phyloP scores from a whole-genome alignment of 352 stramenopile species.

The Plasmopara halstedii region DNA sequence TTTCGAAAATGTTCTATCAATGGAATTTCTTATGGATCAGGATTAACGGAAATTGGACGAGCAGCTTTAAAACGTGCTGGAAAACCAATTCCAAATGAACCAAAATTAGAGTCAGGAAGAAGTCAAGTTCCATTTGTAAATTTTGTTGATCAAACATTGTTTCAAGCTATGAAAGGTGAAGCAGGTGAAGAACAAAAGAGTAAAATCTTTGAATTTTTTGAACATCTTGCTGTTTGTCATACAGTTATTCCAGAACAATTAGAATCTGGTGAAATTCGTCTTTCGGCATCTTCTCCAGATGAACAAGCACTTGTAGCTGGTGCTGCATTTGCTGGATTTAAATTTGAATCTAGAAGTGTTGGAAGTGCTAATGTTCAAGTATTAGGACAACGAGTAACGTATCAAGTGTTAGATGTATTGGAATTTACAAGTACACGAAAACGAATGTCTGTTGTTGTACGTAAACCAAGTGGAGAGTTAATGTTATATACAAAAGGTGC shows the following conservation, averaged over 20 bases:
- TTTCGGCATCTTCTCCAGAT: constrained; percentile 77
- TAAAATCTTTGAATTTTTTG: constrained; percentile 72
- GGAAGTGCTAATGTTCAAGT: constrained; percentile 43
- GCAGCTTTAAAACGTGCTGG: constrained; percentile 49
- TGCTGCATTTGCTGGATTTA: constrained; percentile 59
- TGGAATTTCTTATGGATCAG: constrained; percentile 85
- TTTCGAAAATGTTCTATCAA: constrained; percentile 93
- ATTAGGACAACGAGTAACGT: constrained; percentile 37
- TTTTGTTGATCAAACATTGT: constrained; percentile 61
- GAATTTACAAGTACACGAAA: constrained; percentile 78
- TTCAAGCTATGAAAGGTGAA: constrained; percentile 51
- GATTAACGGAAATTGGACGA: constrained; percentile 73
- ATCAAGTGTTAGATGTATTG: constrained; percentile 62
- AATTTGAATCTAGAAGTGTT: constrained; percentile 55
- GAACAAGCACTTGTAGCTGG: constrained; percentile 79
- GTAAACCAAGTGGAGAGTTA: constrained; percentile 41
- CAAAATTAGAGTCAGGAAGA: constrained; percentile 46
- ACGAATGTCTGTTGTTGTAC: constrained; percentile 69
- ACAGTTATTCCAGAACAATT: constrained; percentile 72
- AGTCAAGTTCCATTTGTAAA: constrained; percentile 79
- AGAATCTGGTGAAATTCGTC: constrained; percentile 50
- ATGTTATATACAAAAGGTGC: constrained; percentile 86
- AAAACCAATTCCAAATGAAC: constrained; percentile 54
- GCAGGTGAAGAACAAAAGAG: constrained; percentile 32
- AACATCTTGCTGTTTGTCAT: constrained; percentile 78